Percentiles rank a stretch among this genome's conserved stretches.
Evolutionary conservation across 2,329 filamentous ascomycete genomes (phyloP).

Genomic region (Thermothelomyces thermophilus): DNA sequence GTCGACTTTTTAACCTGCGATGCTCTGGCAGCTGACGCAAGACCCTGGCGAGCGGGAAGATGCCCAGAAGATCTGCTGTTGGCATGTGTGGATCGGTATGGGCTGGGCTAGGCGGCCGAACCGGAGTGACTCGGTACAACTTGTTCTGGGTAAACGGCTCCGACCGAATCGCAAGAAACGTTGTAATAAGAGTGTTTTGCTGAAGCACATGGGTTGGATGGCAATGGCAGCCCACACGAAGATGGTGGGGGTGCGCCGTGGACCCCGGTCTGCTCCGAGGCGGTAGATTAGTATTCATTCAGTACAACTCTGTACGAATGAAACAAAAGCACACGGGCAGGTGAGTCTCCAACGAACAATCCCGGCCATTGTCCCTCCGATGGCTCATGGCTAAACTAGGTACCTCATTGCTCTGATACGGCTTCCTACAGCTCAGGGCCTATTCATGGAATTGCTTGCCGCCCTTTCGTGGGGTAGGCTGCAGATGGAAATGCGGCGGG

Average conservation of each 20-base stretch:
- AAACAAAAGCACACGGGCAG: neutral
- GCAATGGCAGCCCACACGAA: neutral
- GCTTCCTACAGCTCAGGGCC: no score
- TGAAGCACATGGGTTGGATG: constrained; percentile 15
- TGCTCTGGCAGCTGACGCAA: constrained; percentile 12
- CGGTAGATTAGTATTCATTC: constrained; percentile 4
- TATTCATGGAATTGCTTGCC: no score
- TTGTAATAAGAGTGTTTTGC: constrained; percentile 6
- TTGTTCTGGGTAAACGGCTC: no score
- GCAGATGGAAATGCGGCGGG: no score
- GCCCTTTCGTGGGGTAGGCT: no score
- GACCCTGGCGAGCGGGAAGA: constrained; percentile 8
- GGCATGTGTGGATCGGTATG: constrained; percentile 19
- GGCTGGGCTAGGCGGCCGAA: constrained; percentile 20
- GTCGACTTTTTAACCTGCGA: constrained; percentile 32
- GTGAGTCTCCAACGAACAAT: no score
- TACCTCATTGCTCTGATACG: no score
- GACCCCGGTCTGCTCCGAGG: neutral
- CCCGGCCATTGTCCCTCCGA: no score
- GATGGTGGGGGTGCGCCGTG: neutral
- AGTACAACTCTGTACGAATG: constrained; percentile 3
- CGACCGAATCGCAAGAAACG: constrained; percentile 13
- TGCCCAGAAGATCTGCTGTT: constrained; percentile 8
- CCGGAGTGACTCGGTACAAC: constrained; percentile 21
- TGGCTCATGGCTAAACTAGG: no score